Percentiles rank a stretch among this genome's conserved stretches.
Conservation (phyloP, 495 filamentous ascomycete species). For the Hypoxylon trugodes region DNA sequence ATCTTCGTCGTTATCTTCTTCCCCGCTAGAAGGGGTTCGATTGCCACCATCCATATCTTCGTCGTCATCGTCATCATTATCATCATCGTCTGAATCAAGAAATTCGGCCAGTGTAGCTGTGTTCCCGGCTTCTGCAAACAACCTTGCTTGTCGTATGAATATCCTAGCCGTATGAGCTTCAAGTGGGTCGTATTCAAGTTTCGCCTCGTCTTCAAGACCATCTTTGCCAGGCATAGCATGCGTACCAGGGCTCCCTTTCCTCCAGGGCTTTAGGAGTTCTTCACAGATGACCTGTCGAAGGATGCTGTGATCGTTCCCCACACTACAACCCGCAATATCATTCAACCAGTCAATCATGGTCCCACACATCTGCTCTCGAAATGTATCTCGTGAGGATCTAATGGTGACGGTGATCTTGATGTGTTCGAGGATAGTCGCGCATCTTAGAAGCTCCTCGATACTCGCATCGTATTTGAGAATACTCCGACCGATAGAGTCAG, state of each 20-base stretch:
- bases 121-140: slow-evolving; percentile 39
- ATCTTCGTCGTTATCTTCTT: slow-evolving; percentile 56
- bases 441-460: slow-evolving; percentile 72
- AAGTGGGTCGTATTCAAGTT: slow-evolving; percentile 41
- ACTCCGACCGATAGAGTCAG: slow-evolving; percentile 84
- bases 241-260: slow-evolving; percentile 81
- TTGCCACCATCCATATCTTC: slow-evolving; percentile 51
- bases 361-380: slow-evolving; percentile 96
- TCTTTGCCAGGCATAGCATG: slow-evolving; percentile 84
- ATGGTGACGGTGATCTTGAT: slow-evolving; percentile 97
- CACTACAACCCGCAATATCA: slow-evolving; percentile 90
- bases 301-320: slow-evolving; percentile 80
- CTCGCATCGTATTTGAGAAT: slow-evolving; percentile 79
- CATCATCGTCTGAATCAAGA: slow-evolving; percentile 58
- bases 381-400: slow-evolving; percentile 90
- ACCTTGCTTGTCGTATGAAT: slow-evolving; percentile 36
- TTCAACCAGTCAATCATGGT: slow-evolving; percentile 97
- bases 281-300: slow-evolving; percentile 85
- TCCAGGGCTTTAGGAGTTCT: slow-evolving; percentile 87
- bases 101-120: slow-evolving; percentile 27
- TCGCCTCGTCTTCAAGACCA: slow-evolving; percentile 89
- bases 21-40: slow-evolving; percentile 48
- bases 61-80: slow-evolving; percentile 54
- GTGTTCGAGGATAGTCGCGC: slow-evolving; percentile 86
- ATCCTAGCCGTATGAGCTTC: slow-evolving; percentile 33